Evolutionary conservation across 768 basidiomycete species (phyloP).

Genomic region (Auriscalpium vulgare): DNA sequence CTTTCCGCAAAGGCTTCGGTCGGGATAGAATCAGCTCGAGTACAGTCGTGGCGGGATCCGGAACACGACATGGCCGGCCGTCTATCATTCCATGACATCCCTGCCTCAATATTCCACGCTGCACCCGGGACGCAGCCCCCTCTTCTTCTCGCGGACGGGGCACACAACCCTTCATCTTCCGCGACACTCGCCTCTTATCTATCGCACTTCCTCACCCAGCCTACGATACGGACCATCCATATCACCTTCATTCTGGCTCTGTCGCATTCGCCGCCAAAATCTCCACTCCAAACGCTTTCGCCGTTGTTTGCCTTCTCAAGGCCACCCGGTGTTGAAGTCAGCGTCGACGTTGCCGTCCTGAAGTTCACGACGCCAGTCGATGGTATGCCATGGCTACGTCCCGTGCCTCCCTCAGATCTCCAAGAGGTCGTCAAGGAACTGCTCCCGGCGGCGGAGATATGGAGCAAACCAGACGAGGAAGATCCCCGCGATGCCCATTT

Average conservation of each 20-base stretch:
- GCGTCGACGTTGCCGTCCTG: slow-evolving; percentile 43
- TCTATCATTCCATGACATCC: slow-evolving; percentile 56
- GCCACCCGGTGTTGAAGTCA: slow-evolving; percentile 18
- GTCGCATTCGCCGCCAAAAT: slow-evolving; percentile 84
- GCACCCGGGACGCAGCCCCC: slow-evolving; percentile 13
- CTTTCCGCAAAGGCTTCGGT: slow-evolving; percentile 13
- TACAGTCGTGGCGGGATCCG: slow-evolving; percentile 45
- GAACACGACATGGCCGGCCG: slow-evolving; percentile 73
- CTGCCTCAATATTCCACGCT: slow-evolving; percentile 8
- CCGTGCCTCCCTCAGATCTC: slow-evolving; percentile 48
- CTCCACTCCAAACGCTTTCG: slow-evolving; percentile 58
- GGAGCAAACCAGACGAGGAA: slow-evolving; percentile 30
- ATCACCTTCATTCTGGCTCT: slow-evolving; percentile 73
- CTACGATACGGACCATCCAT: slow-evolving; percentile 24
- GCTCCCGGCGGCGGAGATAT: slow-evolving; percentile 38
- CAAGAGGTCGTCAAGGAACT: slow-evolving; percentile 35
- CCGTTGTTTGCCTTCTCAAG: slow-evolving; percentile 48
- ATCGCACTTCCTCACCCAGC: slow-evolving; percentile 27
- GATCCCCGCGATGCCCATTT: slow-evolving; percentile 26
- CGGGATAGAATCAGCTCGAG: slow-evolving; percentile 36
- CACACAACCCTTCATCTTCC: slow-evolving; percentile 84
- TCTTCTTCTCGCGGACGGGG: slow-evolving; percentile 78
- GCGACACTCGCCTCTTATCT: slow-evolving; percentile 61
- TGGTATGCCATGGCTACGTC: slow-evolving; percentile 91
- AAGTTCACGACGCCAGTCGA: slow-evolving; percentile 62